phyloP scores from a whole-genome alignment of 805 yeast genomes.

The Monosporozyma siamensis region DNA sequence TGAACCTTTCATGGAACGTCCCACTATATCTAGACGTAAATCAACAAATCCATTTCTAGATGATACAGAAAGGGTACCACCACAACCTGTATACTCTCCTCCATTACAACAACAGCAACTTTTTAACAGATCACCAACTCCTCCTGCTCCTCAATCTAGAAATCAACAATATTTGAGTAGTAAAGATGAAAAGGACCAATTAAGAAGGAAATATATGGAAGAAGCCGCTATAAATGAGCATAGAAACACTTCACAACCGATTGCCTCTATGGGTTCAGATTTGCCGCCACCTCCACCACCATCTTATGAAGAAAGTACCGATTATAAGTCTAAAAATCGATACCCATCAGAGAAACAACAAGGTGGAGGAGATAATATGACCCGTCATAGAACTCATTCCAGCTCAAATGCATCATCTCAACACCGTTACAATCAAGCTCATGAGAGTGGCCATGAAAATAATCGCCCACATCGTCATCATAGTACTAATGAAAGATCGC shows the following conservation, averaged over 20 bases:
- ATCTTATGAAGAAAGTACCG: slow-evolving; percentile 33
- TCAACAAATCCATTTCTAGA: slow-evolving; percentile 30
- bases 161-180: slow-evolving; percentile 27
- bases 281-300: slow-evolving; percentile 19
- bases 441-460: neutral
- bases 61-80: slow-evolving; percentile 13
- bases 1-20: slow-evolving; percentile 9
- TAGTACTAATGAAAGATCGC: slow-evolving; percentile 6
- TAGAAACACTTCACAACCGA: neutral
- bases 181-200: slow-evolving; percentile 25
- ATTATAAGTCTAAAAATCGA: slow-evolving; percentile 4
- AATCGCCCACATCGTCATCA: slow-evolving; percentile 3
- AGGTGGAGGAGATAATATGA: neutral
- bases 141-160: slow-evolving; percentile 22
- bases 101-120: slow-evolving; percentile 2
- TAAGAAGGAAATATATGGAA: slow-evolving; percentile 28
- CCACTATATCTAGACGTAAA: slow-evolving; percentile 29
- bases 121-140: neutral
- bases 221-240: slow-evolving; percentile 2
- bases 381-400: slow-evolving; percentile 8
- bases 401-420: slow-evolving; percentile 11
- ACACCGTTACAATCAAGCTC: neutral
- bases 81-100: slow-evolving; percentile 2
- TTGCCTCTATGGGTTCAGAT: neutral
- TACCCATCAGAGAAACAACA: slow-evolving; percentile 13